Evolutionary conservation across 2,329 filamentous ascomycete species (phyloP), one percentile per base, ranked within the genome.

Genomic region (Pyricularia sp.): DNA sequence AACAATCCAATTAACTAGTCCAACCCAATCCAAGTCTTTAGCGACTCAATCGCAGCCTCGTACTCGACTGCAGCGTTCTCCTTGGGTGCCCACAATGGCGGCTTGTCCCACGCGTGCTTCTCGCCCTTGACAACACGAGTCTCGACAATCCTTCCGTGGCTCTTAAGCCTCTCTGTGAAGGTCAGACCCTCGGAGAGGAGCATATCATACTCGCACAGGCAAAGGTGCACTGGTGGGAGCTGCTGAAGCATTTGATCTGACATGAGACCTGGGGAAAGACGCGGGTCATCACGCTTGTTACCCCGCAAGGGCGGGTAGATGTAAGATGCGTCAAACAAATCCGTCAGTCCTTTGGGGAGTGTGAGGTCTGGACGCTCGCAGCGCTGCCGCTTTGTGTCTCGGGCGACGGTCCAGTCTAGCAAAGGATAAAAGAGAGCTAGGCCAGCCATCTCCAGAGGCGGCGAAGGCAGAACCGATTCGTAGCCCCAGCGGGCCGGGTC

Each of bases 321-420:
- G 71, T 88, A 88, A 0, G 81, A 82, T 7, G 82, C 80, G 70
- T 88, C 86, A 69, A 88, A 87, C 4, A 88, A 78, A 66, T 84
- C 81, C 0, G 85, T 87, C 66, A 88, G 75, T 22, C 78, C 75
- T 7, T 80, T 77, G 1, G 85, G 80, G 2, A 88, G 75, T 7
- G 84, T 85, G 62, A 82, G 79, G 40, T 87, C 84, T 0, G 84
- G 85, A 1, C 78, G 76, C 3, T 76, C 69, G 65, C 82, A 84
- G 1, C 78, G 78, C n/a, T 77, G 75, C 2, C 85, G 80, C 68
- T 86, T 85, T 63, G 81, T 77, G 0, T 78, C 79, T 4, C 86
- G 81, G 3, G 79, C 78, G 16, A 82, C 76, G 1, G 84, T 86
- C 74, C 83, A 87, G 72, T 88, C 85, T 53, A 84, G 78, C 0